Conservation (phyloP, 2,329 filamentous ascomycete genomes). For the Corniculantispora saksenae region DNA sequence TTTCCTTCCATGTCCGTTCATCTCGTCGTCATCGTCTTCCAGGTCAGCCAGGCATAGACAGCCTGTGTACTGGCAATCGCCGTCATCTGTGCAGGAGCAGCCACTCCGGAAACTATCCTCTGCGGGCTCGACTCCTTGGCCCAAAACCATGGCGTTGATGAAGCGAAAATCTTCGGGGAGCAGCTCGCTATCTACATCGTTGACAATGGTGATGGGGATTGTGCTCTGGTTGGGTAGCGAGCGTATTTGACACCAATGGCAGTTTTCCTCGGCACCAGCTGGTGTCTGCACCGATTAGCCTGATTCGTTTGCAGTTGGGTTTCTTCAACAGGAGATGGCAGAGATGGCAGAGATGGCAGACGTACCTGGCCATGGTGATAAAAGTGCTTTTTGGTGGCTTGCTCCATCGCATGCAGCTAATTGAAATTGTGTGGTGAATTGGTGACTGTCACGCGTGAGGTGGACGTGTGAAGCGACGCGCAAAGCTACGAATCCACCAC, state of each 20-base stretch:
- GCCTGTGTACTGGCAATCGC: constrained; percentile 65
- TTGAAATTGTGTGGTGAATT: neutral
- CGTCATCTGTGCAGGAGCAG: constrained; percentile 64
- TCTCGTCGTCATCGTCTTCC: constrained; percentile 41
- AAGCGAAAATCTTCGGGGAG: constrained; percentile 68
- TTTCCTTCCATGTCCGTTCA: constrained; percentile 26
- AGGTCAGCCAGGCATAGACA: constrained; percentile 72
- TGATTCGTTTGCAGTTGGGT: no score
- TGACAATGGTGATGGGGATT: constrained; percentile 64
- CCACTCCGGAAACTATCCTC: constrained; percentile 66
- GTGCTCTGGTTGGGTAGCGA: constrained; percentile 50
- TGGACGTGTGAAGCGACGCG: no score
- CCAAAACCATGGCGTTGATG: constrained; percentile 62
- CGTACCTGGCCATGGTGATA: constrained; percentile 45
- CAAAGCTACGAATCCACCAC: no score
- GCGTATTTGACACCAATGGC: constrained; percentile 64
- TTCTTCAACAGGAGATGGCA: no score
- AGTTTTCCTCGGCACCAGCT: constrained; percentile 40
- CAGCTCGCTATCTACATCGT: constrained; percentile 57
- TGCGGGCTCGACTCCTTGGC: constrained; percentile 59
- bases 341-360: no score
- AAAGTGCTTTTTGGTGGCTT: constrained; percentile 49
- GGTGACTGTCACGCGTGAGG: no score
- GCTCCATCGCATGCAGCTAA: constrained; percentile 41
- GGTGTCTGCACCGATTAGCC: neutral